phyloP scores from a whole-genome alignment of 768 basidiomycete species.

The Suillus subalutaceus region DNA sequence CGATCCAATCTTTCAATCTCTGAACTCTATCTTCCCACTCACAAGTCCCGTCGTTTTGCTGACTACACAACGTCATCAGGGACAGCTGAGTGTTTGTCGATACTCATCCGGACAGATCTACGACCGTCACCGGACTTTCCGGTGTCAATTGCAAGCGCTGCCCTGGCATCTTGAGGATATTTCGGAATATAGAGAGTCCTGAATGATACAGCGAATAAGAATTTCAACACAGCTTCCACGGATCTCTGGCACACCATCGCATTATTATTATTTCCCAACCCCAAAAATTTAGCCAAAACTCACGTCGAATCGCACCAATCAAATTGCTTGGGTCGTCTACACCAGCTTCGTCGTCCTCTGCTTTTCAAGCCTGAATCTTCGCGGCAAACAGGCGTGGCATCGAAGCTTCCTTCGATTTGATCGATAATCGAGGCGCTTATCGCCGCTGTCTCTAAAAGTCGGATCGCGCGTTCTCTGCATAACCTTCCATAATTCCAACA shows the following conservation, averaged over 20 bases:
- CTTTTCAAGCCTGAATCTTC: slow-evolving; percentile 23
- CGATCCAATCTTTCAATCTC: slow-evolving; percentile 6
- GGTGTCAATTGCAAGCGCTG: background rate
- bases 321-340: background rate
- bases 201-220: slow-evolving; percentile 3
- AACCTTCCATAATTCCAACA: background rate
- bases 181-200: slow-evolving; percentile 6
- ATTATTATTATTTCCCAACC: slow-evolving; percentile 7
- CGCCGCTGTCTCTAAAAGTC: slow-evolving; percentile 12
- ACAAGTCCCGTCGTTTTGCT: background rate
- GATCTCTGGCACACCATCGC: slow-evolving; percentile 3
- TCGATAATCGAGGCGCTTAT: slow-evolving; percentile 30
- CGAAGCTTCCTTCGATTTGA: slow-evolving; percentile 22
- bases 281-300: slow-evolving; percentile 4
- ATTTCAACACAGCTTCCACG: slow-evolving; percentile 7
- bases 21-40: slow-evolving; percentile 7
- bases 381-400: slow-evolving; percentile 16
- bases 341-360: slow-evolving; percentile 23
- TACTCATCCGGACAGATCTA: slow-evolving; percentile 4
- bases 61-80: slow-evolving; percentile 7
- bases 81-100: background rate
- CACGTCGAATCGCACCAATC: slow-evolving; percentile 11
- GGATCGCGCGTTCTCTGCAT: background rate
- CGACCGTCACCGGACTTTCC: background rate
- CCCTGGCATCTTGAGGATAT: slow-evolving; percentile 4